phyloP scores from a whole-genome alignment of 495 filamentous ascomycete genomes.

The Penicillium maclennaniae region DNA sequence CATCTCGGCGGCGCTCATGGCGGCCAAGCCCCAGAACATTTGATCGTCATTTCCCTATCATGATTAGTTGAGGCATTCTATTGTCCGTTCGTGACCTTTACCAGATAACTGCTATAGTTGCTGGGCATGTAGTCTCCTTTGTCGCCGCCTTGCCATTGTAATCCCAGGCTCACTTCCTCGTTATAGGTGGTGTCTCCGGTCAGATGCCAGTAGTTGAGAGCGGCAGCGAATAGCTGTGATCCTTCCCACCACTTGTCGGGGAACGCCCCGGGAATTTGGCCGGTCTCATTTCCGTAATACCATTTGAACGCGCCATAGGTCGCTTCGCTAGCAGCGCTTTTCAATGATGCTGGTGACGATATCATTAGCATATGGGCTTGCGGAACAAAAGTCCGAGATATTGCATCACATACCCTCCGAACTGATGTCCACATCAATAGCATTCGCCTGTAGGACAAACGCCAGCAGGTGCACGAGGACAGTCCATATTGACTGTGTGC shows the following conservation, averaged over 20 bases:
- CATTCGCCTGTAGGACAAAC: background rate
- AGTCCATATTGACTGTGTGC: slow-evolving; percentile 11
- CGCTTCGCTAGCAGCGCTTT: slow-evolving; percentile 11
- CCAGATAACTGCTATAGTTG: slow-evolving; percentile 38
- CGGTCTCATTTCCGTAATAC: slow-evolving; percentile 20
- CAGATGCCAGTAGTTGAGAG: slow-evolving; percentile 71
- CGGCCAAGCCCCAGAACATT: slow-evolving; percentile 69
- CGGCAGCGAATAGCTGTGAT: slow-evolving; percentile 60
- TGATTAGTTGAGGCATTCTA: background rate
- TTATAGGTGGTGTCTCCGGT: slow-evolving; percentile 68
- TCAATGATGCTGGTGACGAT: slow-evolving; percentile 11
- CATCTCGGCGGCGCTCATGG: slow-evolving; percentile 65
- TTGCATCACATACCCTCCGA: background rate
- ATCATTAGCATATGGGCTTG: background rate
- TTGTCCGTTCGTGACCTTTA: background rate
- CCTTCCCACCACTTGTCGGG: slow-evolving; percentile 59
- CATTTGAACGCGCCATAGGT: slow-evolving; percentile 17
- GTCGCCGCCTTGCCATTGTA: slow-evolving; percentile 59
- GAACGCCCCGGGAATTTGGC: slow-evolving; percentile 18
- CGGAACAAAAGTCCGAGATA: background rate
- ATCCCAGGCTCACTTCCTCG: slow-evolving; percentile 50
- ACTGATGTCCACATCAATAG: slow-evolving; percentile 6
- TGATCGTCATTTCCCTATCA: slow-evolving; percentile 62
- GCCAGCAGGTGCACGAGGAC: slow-evolving; percentile 4
- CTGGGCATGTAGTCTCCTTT: slow-evolving; percentile 58